A percentile compares a stretch with the other conserved stretches of the same genome.
phyloP scores from a whole-genome alignment of 495 filamentous ascomycete species.

The Penicillium dipodomyicola region DNA sequence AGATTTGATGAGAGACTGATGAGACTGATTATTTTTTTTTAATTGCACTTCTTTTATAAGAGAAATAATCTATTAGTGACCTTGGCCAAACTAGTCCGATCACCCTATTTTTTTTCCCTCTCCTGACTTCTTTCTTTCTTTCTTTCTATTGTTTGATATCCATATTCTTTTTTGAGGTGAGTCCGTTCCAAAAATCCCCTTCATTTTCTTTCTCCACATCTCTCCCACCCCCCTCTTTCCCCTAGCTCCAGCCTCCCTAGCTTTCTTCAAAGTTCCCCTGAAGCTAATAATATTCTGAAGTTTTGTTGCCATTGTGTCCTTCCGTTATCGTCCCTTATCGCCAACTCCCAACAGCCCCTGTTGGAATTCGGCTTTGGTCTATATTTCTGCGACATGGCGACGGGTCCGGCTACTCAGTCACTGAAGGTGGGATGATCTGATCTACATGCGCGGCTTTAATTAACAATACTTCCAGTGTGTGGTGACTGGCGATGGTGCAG shows the following conservation, averaged over 20 bases:
- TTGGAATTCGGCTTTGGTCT: slow-evolving; percentile 8
- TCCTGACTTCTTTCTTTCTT: slow-evolving; percentile 11
- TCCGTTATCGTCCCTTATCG: slow-evolving; percentile 17
- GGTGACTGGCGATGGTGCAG: slow-evolving; percentile 97
- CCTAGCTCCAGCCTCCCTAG: slow-evolving; percentile 12
- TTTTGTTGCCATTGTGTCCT: slow-evolving; percentile 4
- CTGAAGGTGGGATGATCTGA: slow-evolving; percentile 57
- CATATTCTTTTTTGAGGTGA: slow-evolving; percentile 3
- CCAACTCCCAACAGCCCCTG: slow-evolving; percentile 14
- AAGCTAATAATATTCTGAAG: slow-evolving; percentile 7
- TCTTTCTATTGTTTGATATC: neutral
- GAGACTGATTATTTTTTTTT: too few species aligned
- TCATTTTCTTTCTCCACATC: slow-evolving; percentile 8
- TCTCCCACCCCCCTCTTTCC: slow-evolving; percentile 8
- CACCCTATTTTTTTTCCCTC: slow-evolving; percentile 11
- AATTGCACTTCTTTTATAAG: too few species aligned
- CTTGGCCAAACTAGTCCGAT: slow-evolving; percentile 6
- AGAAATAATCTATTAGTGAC: neutral
- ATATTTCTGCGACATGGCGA: slow-evolving; percentile 52
- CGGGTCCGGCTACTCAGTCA: slow-evolving; percentile 68
- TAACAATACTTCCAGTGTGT: slow-evolving; percentile 65
- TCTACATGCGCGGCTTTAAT: slow-evolving; percentile 18
- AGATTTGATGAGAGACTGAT: neutral
- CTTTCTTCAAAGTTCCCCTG: slow-evolving; percentile 5
- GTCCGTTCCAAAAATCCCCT: slow-evolving; percentile 23